Evolutionary conservation across 345 rosid genomes (phyloP), one percentile per base, ranked within the genome.

Genomic region (Sonneratia alba): DNA sequence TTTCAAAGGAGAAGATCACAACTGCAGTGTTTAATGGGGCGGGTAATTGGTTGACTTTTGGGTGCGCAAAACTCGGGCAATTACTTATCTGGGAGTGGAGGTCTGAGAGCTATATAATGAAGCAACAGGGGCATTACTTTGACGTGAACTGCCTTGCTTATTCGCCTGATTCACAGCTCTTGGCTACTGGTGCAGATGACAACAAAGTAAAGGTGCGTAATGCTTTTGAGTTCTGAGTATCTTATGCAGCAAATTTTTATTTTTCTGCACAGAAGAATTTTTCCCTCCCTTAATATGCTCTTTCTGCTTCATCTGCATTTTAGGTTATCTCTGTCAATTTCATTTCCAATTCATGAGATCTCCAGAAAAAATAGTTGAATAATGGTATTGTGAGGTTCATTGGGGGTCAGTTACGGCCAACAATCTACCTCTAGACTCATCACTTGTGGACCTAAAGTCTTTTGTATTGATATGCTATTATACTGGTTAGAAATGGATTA

Each of bases 171-270:
- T 91, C 98, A 0, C 98, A 94, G 65, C 82, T 94, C 62, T 66
- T 94, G 89, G 98, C 97, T 67, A 94, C 97, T 67, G 98, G 98
- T 40, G 93, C 99, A 32, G 97, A 95, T 74, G 99, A 95, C 84
- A 91, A 92, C 78, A 95, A 95, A 95, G 89, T 95, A 81, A 92
- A 95, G 97, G 99, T 92, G 80, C 22, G 36, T 57, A 21, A 24
- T 42, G 4, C 27, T 36, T 42, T 63, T 7, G 40, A 18, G 12
- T 13, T 36, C 49, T 32, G 11, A 15, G 63, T 57, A 22, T 8
- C 27, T 22, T 7, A 57, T 10, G 32, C 63, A 57, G 34, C 1
- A 32, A 61, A 61, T 2, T 61, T 32, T 32, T 61, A 24, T 10
- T 10, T 61, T 61, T 61, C 37, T 61, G 6, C 9, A 15, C 18